Percentiles rank a stretch among this genome's conserved stretches.
phyloP scores from a whole-genome alignment of 1,139 yeast species.

The Pneumocystis canis region DNA sequence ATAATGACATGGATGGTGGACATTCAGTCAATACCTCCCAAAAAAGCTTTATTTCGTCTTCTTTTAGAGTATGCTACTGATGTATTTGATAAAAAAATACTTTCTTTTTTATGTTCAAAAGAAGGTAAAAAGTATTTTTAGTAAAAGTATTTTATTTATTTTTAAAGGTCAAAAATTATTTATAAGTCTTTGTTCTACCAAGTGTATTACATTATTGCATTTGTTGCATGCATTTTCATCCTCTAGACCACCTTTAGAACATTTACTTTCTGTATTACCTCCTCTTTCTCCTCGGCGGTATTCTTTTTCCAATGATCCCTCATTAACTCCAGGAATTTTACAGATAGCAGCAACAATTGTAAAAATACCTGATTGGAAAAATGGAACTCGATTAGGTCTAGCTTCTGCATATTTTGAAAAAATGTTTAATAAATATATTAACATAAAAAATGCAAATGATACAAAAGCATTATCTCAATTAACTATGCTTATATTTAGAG shows the following conservation, averaged over 20 bases:
- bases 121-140: slow-evolving; percentile 13
- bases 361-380: slow-evolving; percentile 18
- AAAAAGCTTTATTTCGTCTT: slow-evolving; percentile 16
- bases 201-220: slow-evolving; percentile 16
- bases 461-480: slow-evolving; percentile 1
- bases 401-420: slow-evolving; percentile 17
- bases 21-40: slow-evolving; percentile 16
- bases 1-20: slow-evolving; percentile 19
- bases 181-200: slow-evolving; percentile 15
- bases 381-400: slow-evolving; percentile 13
- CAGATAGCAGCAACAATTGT: slow-evolving; percentile 20
- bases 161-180: slow-evolving; percentile 14
- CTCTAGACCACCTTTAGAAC: slow-evolving; percentile 16
- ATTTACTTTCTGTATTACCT: slow-evolving; percentile 18
- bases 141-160: background rate
- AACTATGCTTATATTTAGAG: slow-evolving; percentile 18
- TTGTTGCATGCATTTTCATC: slow-evolving; percentile 19
- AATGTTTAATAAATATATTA: slow-evolving; percentile 5
- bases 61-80: slow-evolving; percentile 16
- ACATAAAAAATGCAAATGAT: background rate
- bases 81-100: slow-evolving; percentile 13
- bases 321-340: slow-evolving; percentile 10
- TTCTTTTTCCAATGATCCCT: slow-evolving; percentile 19
- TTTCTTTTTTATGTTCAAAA: slow-evolving; percentile 17
- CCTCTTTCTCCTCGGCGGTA: slow-evolving; percentile 20